Conservation (phyloP, 805 yeast genomes). For the Kluyveromyces wickerhamii region DNA sequence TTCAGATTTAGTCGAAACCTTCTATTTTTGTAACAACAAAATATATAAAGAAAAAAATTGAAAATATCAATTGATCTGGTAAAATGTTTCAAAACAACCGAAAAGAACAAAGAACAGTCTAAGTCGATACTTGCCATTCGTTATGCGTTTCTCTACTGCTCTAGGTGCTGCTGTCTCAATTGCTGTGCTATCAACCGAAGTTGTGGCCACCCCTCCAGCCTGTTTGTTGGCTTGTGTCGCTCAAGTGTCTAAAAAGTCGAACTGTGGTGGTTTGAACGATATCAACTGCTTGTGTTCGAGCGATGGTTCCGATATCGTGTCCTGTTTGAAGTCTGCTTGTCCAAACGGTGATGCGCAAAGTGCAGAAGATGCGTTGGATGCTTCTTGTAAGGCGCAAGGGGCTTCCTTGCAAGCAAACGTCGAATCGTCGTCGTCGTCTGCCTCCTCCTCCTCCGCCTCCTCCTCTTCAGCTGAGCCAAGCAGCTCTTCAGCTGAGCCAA, state of each 20-base stretch:
- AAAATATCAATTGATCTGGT: too few species aligned
- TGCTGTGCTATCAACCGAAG: constrained; percentile 24
- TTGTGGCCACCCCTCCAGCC: constrained; percentile 79
- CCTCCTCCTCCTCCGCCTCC: constrained; percentile 30
- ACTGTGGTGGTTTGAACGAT: constrained; percentile 54
- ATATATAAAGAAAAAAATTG: too few species aligned
- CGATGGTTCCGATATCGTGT: constrained; percentile 43
- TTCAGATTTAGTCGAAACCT: too few species aligned
- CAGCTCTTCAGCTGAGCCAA: constrained; percentile 23
- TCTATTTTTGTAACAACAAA: too few species aligned
- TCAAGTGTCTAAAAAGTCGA: constrained; percentile 49
- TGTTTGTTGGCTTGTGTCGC: constrained; percentile 86
- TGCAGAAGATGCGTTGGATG: constrained; percentile 54
- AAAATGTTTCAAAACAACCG: too few species aligned
- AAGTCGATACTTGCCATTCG: constrained; percentile 6
- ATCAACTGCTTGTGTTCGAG: constrained; percentile 60
- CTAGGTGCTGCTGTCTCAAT: constrained; percentile 22
- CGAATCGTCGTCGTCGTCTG: constrained; percentile 26
- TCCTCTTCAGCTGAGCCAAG: constrained; percentile 29
- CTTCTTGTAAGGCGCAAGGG: constrained; percentile 43
- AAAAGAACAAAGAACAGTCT: too few species aligned
- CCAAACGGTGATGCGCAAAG: constrained; percentile 50
- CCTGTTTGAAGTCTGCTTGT: constrained; percentile 62
- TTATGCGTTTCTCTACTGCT: constrained; percentile 25
- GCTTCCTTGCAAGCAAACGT: constrained; percentile 27